phyloP scores from a whole-genome alignment of 176 grass and related monocot species.

The Hordeum vulgare region MorexV3_pseudomolecules_assembly NC_058518.1:81468089-81468588 shows the following conservation, averaged over 20 bases:
- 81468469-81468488: neutral
- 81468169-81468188: neutral
- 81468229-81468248: conserved; percentile 75
- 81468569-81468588: neutral
- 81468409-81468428: conserved; percentile 26
- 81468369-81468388: conserved; percentile 86
- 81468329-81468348: conserved; percentile 97
- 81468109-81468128: conserved; percentile 85
- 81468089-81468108: conserved; percentile 82
- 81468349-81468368: conserved; percentile 78
- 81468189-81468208: neutral
- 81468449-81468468: neutral
- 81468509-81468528: neutral
- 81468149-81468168: neutral
- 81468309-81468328: conserved; percentile 85
- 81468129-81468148: conserved; percentile 31
- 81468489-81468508: neutral
- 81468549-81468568: neutral
- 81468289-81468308: conserved; percentile 89
- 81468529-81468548: neutral
- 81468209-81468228: conserved; percentile 44
- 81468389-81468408: conserved; percentile 87
- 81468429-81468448: neutral
- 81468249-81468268: conserved; percentile 61
- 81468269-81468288: conserved; percentile 79